Conservation (phyloP, 345 rosid species). For the Turritis glabra region DNA sequence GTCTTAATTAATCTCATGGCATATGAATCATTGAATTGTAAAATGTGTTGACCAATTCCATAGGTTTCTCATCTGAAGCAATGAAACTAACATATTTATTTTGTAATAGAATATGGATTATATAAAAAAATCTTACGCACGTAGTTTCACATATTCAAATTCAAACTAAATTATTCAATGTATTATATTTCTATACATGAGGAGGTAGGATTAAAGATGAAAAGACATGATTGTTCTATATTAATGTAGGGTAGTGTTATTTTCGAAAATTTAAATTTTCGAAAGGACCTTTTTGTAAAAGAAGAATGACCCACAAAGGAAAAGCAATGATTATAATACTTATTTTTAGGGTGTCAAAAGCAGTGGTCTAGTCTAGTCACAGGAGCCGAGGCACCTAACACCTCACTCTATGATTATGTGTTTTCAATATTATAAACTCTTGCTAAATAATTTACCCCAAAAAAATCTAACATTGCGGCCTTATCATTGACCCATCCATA, state of each 20-base stretch:
- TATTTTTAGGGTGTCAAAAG: constrained; percentile 30
- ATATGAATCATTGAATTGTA: not conserved
- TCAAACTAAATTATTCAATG: not conserved
- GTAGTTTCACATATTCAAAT: constrained; percentile 11
- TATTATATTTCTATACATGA: constrained; percentile 1
- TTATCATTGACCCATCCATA: constrained; percentile 37
- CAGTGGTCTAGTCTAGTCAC: constrained; percentile 35
- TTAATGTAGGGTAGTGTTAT: constrained; percentile 7
- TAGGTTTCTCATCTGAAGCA: not conserved
- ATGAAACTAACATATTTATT: not conserved
- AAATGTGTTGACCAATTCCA: constrained; percentile 24
- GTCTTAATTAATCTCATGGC: not conserved
- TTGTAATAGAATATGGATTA: not conserved
- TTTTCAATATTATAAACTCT: constrained; percentile 2
- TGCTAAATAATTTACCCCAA: constrained; percentile 13
- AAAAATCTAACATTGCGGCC: constrained; percentile 38
- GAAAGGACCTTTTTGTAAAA: constrained; percentile 36
- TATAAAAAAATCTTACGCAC: not conserved
- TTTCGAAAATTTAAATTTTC: constrained; percentile 16
- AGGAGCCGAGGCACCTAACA: constrained; percentile 40
- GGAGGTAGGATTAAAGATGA: constrained; percentile 34
- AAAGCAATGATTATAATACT: constrained; percentile 32
- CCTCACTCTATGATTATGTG: constrained; percentile 31
- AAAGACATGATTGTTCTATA: constrained; percentile 38
- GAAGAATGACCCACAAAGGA: constrained; percentile 38